Percentiles rank a stretch among this genome's conserved stretches.
Evolutionary conservation across 768 basidiomycete genomes (phyloP).

Genomic region (Lentinula raphanica): DNA sequence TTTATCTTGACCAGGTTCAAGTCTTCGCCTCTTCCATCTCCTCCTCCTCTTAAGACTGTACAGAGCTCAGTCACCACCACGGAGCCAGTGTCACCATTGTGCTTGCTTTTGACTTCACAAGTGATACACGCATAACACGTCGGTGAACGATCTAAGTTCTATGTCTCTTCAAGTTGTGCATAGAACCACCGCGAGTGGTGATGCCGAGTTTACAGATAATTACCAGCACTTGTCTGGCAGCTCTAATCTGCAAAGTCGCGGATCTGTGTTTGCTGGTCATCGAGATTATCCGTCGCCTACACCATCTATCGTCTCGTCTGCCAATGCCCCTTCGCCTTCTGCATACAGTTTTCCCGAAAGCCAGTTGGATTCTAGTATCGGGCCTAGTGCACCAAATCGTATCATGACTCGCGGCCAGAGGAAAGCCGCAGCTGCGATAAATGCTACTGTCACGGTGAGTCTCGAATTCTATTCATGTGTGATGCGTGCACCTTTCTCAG

Average conservation of each 20-base stretch:
- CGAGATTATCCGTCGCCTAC: neutral
- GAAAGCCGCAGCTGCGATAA: slow-evolving; percentile 23
- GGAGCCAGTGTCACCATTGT: too few relatives aligned
- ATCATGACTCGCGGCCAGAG: slow-evolving; percentile 39
- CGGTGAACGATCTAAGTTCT: neutral
- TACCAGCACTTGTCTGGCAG: neutral
- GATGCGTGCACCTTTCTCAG: slow-evolving; percentile 1
- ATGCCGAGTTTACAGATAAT: neutral
- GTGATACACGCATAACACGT: neutral
- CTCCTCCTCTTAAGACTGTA: neutral
- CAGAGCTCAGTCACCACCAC: neutral
- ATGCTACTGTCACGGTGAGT: slow-evolving; percentile 21
- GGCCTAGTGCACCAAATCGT: slow-evolving; percentile 50
- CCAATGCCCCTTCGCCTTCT: neutral
- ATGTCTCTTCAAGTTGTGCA: slow-evolving; percentile 3
- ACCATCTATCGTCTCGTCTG: neutral
- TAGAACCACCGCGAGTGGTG: neutral
- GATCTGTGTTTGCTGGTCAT: neutral
- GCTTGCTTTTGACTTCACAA: too few relatives aligned
- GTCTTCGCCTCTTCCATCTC: neutral
- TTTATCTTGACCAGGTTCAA: neutral
- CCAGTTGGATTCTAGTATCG: slow-evolving; percentile 48
- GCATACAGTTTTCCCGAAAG: slow-evolving; percentile 2
- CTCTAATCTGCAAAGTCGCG: neutral
- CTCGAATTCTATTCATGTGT: slow-evolving; percentile 14